Conservation (phyloP, 1,284 basidiomycete species). For the Boletus semigastroideus region DNA sequence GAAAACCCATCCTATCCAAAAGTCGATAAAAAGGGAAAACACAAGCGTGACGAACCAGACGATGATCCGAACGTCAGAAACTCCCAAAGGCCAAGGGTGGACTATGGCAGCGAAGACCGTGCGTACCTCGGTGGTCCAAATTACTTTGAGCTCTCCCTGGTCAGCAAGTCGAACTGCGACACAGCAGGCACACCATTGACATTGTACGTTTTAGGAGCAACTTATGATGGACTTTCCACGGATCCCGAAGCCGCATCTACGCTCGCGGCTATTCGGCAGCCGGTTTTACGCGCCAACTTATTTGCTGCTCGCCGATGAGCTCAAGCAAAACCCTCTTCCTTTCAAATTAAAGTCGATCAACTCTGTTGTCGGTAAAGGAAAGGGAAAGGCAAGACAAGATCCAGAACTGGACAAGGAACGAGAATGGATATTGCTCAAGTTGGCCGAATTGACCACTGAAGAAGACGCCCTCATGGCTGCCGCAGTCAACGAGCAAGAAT, state of each 20-base stretch:
- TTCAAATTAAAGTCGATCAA: conserved; percentile 43
- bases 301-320: conserved; percentile 43
- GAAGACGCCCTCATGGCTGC: conserved; percentile 25
- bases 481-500: conserved; percentile 36
- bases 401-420: conserved; percentile 47
- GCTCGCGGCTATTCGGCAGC: conserved; percentile 37
- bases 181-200: conserved; percentile 5
- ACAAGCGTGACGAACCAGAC: conserved; percentile 38
- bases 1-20: conserved; percentile 65
- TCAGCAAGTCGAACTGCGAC: conserved; percentile 30
- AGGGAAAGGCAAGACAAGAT: conserved; percentile 42
- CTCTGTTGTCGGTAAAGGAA: conserved; percentile 42
- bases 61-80: conserved; percentile 21
- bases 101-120: conserved; percentile 52
- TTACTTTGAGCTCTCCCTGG: conserved; percentile 53
- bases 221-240: conserved; percentile 57
- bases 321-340: conserved; percentile 33
- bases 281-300: conserved; percentile 64
- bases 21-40: conserved; percentile 53
- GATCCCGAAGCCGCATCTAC: conserved; percentile 54
- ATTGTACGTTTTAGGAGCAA: conserved; percentile 39
- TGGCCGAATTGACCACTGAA: conserved; percentile 9
- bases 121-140: conserved; percentile 37
- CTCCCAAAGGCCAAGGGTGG: conserved; percentile 34
- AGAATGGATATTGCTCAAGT: conserved; percentile 41